phyloP scores from a whole-genome alignment of 768 basidiomycete species.

The Podaxis rugospora region DNA sequence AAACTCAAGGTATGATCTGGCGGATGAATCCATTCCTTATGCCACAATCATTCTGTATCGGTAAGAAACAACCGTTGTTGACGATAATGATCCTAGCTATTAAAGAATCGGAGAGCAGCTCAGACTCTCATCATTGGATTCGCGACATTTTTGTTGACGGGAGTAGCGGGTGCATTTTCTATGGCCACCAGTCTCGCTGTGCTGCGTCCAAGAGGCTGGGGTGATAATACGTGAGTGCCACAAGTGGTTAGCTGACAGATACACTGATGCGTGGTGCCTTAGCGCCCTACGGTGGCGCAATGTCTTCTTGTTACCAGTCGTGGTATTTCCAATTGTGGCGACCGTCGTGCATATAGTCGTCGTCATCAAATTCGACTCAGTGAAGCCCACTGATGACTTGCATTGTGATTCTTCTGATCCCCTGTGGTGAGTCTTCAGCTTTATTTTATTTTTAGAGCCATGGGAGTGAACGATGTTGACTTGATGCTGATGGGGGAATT shows the following conservation, averaged over 20 bases:
- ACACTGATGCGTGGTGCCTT: constrained; percentile 8
- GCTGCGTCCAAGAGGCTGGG: constrained; percentile 38
- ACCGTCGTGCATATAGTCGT: constrained; percentile 38
- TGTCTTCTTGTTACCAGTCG: constrained; percentile 37
- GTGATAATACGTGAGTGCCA: constrained; percentile 25
- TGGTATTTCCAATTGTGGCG: constrained; percentile 44
- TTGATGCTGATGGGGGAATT: neutral
- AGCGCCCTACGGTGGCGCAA: constrained; percentile 50
- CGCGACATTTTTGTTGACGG: constrained; percentile 40
- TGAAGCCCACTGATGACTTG: constrained; percentile 45
- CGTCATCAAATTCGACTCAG: constrained; percentile 38
- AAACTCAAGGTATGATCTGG: constrained; percentile 52
- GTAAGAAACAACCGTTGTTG: constrained; percentile 26
- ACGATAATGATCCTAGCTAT: neutral
- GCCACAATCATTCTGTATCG: constrained; percentile 54
- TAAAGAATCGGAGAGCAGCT: constrained; percentile 20
- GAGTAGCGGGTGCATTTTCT: constrained; percentile 38
- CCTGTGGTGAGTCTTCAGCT: constrained; percentile 41
- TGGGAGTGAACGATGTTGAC: neutral
- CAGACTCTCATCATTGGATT: constrained; percentile 42
- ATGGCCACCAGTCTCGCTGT: constrained; percentile 37
- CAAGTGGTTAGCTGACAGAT: constrained; percentile 8
- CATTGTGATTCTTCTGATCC: constrained; percentile 58
- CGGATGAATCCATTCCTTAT: constrained; percentile 57
- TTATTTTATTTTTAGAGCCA: neutral